A percentile compares a stretch with the other conserved stretches of the same genome.
phyloP scores from a whole-genome alignment of 139 green algal species.

The Ettlia oleoabundans region DNA sequence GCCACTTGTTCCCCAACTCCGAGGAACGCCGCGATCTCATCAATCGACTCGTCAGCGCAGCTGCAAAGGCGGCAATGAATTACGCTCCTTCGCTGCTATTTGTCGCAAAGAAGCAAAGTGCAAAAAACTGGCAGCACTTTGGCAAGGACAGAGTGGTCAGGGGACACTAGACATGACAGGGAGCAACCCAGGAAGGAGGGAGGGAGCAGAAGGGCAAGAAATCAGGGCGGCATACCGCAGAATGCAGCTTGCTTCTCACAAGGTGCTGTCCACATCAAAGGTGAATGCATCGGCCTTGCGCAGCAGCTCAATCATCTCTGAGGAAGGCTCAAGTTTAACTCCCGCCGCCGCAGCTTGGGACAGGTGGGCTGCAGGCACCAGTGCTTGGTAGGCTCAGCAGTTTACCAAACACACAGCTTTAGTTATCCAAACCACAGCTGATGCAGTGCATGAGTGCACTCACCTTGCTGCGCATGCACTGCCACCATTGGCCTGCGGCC shows the following conservation, averaged over 20 bases:
- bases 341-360: background rate
- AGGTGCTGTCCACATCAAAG: conserved; percentile 98
- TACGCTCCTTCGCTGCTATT: too few relatives aligned
- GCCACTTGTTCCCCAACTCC: conserved; percentile 91
- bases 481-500: background rate
- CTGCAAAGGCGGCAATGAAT: too few relatives aligned
- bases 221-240: too few relatives aligned
- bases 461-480: too few relatives aligned
- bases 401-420: too few relatives aligned
- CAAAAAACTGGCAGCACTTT: too few relatives aligned
- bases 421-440: too few relatives aligned
- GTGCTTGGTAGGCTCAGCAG: background rate
- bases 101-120: too few relatives aligned
- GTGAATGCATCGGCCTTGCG: conserved; percentile 76
- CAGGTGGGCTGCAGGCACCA: background rate
- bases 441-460: too few relatives aligned
- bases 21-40: conserved; percentile 93
- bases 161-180: too few relatives aligned
- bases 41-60: conserved; percentile 96
- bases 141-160: too few relatives aligned
- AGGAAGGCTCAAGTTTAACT: background rate
- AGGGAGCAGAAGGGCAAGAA: background rate
- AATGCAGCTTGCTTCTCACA: too few relatives aligned
- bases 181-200: background rate
- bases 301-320: conserved; percentile 16